Evolutionary conservation across 2,329 filamentous ascomycete species (phyloP).

Genomic region (Periconia digitata): DNA sequence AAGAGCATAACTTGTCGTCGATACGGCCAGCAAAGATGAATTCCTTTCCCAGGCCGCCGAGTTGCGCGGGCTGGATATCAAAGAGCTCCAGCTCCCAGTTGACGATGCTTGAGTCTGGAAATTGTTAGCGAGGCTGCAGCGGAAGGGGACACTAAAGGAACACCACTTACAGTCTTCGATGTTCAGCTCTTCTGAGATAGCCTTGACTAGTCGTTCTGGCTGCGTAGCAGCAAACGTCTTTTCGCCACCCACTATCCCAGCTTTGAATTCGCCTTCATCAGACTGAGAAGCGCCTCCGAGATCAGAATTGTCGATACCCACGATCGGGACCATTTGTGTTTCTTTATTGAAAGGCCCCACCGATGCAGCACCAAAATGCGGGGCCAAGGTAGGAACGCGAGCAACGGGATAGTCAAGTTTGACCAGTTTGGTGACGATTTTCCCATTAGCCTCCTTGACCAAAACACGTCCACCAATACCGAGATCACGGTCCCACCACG

Average conservation of each 20-base stretch:
- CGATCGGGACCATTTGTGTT: constrained; percentile 91
- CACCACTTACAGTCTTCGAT: constrained; percentile 60
- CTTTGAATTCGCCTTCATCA: constrained; percentile 44
- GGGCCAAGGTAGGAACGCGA: constrained; percentile 85
- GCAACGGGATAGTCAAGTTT: constrained; percentile 94
- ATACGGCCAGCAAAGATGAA: constrained; percentile 95
- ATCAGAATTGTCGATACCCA: constrained; percentile 79
- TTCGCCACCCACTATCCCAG: constrained; percentile 56
- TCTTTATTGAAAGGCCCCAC: constrained; percentile 75
- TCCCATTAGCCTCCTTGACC: constrained; percentile 75
- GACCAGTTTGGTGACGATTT: constrained; percentile 79
- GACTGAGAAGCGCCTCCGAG: constrained; percentile 34
- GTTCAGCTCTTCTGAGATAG: constrained; percentile 77
- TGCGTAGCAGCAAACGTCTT: constrained; percentile 81
- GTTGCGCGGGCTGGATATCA: constrained; percentile 81
- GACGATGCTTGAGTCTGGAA: constrained; percentile 67
- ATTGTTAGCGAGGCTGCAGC: constrained; percentile 8
- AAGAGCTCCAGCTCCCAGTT: constrained; percentile 98
- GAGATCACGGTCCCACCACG: constrained; percentile 97
- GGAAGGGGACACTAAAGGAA: neutral
- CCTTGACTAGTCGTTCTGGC: constrained; percentile 79
- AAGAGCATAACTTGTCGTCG: constrained; percentile 97
- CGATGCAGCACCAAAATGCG: constrained; percentile 81
- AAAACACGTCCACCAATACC: constrained; percentile 87
- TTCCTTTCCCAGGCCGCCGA: constrained; percentile 84